These are phyloP conservation scores for Trametes gibbosa DNA, from an alignment of 768 basidiomycete species.

Conservation along the genomic window DNA sequence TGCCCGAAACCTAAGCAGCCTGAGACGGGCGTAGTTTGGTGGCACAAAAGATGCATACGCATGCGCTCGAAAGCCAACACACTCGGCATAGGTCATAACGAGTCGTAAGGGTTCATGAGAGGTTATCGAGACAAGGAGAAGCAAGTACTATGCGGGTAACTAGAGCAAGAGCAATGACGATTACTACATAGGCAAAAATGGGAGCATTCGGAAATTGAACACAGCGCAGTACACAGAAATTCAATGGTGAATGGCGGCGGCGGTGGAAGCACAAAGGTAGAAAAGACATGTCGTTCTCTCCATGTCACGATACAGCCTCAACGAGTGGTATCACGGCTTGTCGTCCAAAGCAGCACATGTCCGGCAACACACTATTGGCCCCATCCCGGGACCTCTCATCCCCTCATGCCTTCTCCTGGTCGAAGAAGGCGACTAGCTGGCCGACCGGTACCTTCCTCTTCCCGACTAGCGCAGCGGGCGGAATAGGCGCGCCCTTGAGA, in stretches of 20 bases:
- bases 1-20: too few relatives aligned
- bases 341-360: neutral
- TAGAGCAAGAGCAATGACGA: neutral
- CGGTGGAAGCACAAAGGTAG: neutral
- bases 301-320: neutral
- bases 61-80: neutral
- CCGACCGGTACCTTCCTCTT: constrained; percentile 70
- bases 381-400: neutral
- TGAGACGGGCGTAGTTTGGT: neutral
- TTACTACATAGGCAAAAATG: constrained; percentile 7
- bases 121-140: constrained; percentile 6
- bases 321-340: neutral
- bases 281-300: neutral
- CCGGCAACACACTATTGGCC: neutral
- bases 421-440: constrained; percentile 84
- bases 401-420: constrained; percentile 33
- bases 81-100: constrained; percentile 5
- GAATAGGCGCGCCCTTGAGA: constrained; percentile 38
- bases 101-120: constrained; percentile 13
- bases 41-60: too few relatives aligned
- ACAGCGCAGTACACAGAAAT: constrained; percentile 8
- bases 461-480: constrained; percentile 39
- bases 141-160: neutral
- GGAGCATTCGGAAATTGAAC: constrained; percentile 2
- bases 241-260: neutral